Conservation (phyloP, 2,329 filamentous ascomycete genomes). For the Pseudogymnoascus sp. region DNA sequence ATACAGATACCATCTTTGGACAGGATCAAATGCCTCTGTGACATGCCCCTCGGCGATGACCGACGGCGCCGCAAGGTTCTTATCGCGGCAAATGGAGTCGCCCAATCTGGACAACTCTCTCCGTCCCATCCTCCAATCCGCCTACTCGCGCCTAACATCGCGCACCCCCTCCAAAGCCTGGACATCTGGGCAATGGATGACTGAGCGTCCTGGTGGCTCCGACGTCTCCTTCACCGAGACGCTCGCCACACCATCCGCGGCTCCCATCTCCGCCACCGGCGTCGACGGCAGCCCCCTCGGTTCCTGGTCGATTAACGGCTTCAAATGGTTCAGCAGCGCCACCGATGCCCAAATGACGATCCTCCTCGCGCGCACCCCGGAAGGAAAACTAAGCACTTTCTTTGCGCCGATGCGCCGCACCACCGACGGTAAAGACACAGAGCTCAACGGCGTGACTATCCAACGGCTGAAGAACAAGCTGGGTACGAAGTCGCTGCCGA, state of each 20-base stretch:
- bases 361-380: conserved; percentile 52
- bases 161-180: conserved; percentile 47
- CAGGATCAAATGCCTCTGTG: neutral
- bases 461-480: conserved; percentile 66
- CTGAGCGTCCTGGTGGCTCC: conserved; percentile 60
- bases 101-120: conserved; percentile 22
- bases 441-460: conserved; percentile 61
- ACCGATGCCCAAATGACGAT: conserved; percentile 59
- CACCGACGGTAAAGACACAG: conserved; percentile 22
- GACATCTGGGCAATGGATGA: conserved; percentile 77
- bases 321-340: conserved; percentile 66
- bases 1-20: conserved; percentile 13
- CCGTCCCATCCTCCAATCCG: conserved; percentile 42
- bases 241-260: conserved; percentile 35
- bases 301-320: conserved; percentile 55
- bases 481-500: conserved; percentile 62
- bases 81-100: conserved; percentile 38
- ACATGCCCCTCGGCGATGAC: conserved; percentile 60
- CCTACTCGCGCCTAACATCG: conserved; percentile 46
- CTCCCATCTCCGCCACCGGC: conserved; percentile 18
- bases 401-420: conserved; percentile 52
- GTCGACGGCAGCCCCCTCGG: conserved; percentile 37
- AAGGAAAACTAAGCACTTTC: conserved; percentile 52
- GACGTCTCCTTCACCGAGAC: conserved; percentile 65
- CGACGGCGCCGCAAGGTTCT: conserved; percentile 51